Conservation (phyloP, 345 rosid genomes). For the Citrus glauca region DNA sequence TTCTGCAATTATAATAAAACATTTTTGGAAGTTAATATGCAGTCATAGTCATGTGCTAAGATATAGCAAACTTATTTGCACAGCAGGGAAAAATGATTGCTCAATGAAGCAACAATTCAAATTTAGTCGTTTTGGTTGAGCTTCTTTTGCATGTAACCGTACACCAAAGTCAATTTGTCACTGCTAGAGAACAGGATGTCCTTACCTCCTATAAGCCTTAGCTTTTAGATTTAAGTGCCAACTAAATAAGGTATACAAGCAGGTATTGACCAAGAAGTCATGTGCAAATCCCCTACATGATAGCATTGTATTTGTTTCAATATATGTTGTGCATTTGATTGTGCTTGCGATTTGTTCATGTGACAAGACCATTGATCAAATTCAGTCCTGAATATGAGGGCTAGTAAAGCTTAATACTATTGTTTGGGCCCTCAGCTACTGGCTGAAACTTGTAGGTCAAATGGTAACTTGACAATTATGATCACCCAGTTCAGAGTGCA, state of each 20-base stretch:
- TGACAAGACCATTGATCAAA: neutral
- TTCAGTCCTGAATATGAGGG: neutral
- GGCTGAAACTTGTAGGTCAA: neutral
- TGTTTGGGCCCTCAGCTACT: neutral
- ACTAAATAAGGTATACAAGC: neutral
- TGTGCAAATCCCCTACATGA: neutral
- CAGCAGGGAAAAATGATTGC: neutral
- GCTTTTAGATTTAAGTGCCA: neutral
- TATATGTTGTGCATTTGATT: neutral
- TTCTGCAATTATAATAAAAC: neutral
- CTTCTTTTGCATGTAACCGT: neutral
- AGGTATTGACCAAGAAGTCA: neutral
- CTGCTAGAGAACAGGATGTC: neutral
- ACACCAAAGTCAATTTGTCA: neutral
- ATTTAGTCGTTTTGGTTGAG: neutral
- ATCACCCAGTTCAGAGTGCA: constrained; percentile 6
- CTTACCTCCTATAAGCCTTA: neutral
- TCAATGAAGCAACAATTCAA: neutral
- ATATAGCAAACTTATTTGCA: neutral
- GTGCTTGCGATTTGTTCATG: neutral
- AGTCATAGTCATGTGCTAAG: neutral
- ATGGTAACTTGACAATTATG: neutral
- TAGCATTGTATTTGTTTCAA: neutral
- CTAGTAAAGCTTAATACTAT: neutral
- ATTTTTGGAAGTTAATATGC: neutral